Evolutionary conservation across 371 early-diverging fungal genomes (phyloP), one percentile per base, ranked within the genome.

Genomic region (Actinomortierella ambigua): DNA sequence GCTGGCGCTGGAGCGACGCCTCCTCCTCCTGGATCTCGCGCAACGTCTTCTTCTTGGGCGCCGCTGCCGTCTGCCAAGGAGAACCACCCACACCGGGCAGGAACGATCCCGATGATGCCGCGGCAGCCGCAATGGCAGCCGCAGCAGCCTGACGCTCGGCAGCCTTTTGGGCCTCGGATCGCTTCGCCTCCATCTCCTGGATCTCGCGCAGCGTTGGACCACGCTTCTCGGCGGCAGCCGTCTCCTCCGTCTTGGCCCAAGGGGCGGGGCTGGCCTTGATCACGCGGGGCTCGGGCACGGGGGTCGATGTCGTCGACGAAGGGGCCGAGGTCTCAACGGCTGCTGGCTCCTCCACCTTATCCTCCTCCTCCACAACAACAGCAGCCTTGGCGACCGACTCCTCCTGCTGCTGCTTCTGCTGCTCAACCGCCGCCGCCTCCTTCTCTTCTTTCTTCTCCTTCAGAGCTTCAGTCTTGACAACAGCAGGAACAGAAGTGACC

Each of bases 21-120:
- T 92, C 92, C 60, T 92, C 92, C 57, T 85, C 80, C 68, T 91
- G 91, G 53, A 92, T 92, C 71, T 92, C 90, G 56, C 87, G 77
- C 24, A 92, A 65, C 1, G 89, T 89, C 77, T 90, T 90, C 63
- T 90, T 90, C 67, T 66, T 71, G 44, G 73, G 63, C 2, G 65
- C 56, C 3, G 90, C 82, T 13, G 87, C 75, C 50, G 70, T 65
- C 46, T 81, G 80, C 89, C 89, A 88, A 50, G 84, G 78, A 9
- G 81, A 63, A 9, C 78, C 77, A 13, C 78, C 53, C 46, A 59
- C 65, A 15, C 75, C 64, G 17, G 73, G 62, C 23, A 76, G 54
- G 24, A 75, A 63, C 23, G 76, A 61, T 26, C 54, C 46, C 1
- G 65, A 55, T 11, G 69, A 60, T 28, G 62, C 55, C 7, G 65